phyloP scores from a whole-genome alignment of 164 flowering plant species.

The Vitis rupestris region DNA sequence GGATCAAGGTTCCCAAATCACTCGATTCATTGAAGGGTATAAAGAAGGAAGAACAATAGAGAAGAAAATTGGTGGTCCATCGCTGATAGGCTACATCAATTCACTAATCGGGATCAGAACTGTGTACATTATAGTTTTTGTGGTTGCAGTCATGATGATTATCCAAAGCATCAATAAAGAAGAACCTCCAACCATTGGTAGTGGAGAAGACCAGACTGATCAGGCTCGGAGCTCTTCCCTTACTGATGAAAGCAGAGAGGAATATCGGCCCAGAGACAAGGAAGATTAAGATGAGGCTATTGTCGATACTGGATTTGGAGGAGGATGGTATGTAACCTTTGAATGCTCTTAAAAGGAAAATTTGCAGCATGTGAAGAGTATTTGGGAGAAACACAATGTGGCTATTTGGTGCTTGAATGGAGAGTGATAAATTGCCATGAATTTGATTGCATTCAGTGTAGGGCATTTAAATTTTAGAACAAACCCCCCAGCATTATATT shows the following conservation, averaged over 20 bases:
- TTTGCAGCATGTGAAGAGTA: no score
- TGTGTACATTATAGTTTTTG: conserved; percentile 53
- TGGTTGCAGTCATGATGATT: conserved; percentile 55
- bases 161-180: conserved; percentile 37
- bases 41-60: conserved; percentile 63
- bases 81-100: conserved; percentile 58
- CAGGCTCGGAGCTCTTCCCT: conserved; percentile 23
- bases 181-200: conserved; percentile 32
- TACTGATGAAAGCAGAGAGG: conserved; percentile 20
- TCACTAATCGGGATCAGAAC: conserved; percentile 53
- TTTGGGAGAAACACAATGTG: no score
- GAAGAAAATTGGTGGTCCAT: conserved; percentile 52
- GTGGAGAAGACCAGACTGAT: conserved; percentile 13
- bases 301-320: no score
- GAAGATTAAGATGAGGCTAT: conserved; percentile 35
- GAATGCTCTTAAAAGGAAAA: no score
- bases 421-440: no score
- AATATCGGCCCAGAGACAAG: conserved; percentile 43
- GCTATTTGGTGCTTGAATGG: no score
- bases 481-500: no score
- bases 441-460: no score
- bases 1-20: conserved; percentile 69
- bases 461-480: no score
- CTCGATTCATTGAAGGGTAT: conserved; percentile 73
- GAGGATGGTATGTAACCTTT: no score